Base-by-base conservation (phyloP, 352 stramenopile genomes). In the Pythium aphanidermatum region DNA sequence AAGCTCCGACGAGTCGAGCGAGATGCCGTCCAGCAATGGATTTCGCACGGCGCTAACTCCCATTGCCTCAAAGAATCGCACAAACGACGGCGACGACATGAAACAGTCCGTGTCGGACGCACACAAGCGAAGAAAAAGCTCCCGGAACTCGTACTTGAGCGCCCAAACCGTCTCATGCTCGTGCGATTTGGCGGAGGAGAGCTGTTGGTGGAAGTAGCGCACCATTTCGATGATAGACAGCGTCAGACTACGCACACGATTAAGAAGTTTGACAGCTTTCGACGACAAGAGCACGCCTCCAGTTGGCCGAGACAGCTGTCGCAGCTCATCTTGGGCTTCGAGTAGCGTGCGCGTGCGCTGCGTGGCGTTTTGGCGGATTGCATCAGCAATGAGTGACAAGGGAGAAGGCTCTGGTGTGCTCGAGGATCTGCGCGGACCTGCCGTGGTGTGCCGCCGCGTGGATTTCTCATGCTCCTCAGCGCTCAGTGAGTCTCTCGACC, bases 1-100 rank as follows among this genome's bases (percentile, higher is more conserved):
- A 28, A 88, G 51, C 57, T 88, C 76, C 16, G 69, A 84, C 20
- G 73, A 70, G n/a, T 85, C 73, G 10, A 88, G 53, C 1, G 76
- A 60, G 5, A 88, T 60, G 25, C 73, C 76, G 28, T 88, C 76
- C 5, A 85, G 38, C 13, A 88, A 60, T 23, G 76, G 76, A 31
- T 88, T 88, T 12, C 76, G 65, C 8, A 65, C 33, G 31, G 83
- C 58, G 23, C 52, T 65, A 7, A 71, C 66, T 10, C 69, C 57
- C 14, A 69, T 63, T n/a, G 60, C 46, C 21, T 84, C 66, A 25
- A 84, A 73, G 27, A 70, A 62, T 3, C 48, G 55, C 21, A 65
- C 49, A 5, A 86, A 36, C 4, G 54, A 39, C 3, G 67, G 49
- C 5, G 50, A 80, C 23, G 40, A 56, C 2, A 58, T 40, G 14